Base-by-base conservation (phyloP, 805 yeast genomes). In the Candida oleophila region DNA sequence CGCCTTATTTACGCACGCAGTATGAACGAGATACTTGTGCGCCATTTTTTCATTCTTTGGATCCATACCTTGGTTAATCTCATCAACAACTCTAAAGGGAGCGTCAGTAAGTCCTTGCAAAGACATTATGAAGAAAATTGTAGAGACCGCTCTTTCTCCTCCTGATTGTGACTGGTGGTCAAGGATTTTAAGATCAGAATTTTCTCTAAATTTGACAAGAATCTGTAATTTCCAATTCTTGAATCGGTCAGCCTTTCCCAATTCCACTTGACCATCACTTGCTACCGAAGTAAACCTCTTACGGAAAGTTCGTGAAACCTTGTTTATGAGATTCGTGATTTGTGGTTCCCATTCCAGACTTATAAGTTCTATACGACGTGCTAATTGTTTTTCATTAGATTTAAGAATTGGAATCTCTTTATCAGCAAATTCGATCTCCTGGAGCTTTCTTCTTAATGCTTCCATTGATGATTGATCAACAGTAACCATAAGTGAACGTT, bases 51-150 rank as follows among this genome's bases (percentile, higher is more conserved):
- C 99, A 60, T 94, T 94, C 49, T 80, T 80, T 11, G 95, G 87
- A 68, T 94, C 99, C 98, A 94, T 91, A 54, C 99, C 99, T 69
- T 94, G 99, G 62, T 94, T 94, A 51, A 94, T 95, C 71, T 94
- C 99, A 67, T 94, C 99, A 5, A 94, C 97, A 2, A 92, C 91
- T 60, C 98, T 74, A 59, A 94, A 89, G 8, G 99, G 98, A 0
- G 97, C 89, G 22, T 78, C 77, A 0, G 97, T 84, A 47, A 87
- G 74, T 9, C 90, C 92, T 68, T 94, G 99, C 51, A 94, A 71
- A 1, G 98, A 84, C 74, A 94, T 87, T 60, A 94, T 78, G 61
- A 87, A 94, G 44, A 91, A 79, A 2, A 92, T 92, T 0, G 98
- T 94, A 0, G 97, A 85, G 0, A 94, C 96, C 1, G 98, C 96